phyloP scores from a whole-genome alignment of 805 yeast species.

The Ogataea paraovalis region DNA sequence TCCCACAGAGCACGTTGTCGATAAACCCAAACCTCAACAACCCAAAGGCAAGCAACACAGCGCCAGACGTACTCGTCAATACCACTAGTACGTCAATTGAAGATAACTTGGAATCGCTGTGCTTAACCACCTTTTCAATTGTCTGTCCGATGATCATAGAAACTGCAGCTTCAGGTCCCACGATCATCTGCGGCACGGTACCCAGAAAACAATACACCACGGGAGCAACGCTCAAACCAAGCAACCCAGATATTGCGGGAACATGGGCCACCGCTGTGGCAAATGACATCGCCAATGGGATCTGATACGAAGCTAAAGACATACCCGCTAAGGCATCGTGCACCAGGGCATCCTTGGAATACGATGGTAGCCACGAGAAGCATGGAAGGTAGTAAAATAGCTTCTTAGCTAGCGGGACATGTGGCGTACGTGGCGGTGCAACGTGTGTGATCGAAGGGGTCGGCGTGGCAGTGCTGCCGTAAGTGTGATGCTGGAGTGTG shows the following conservation, averaged over 20 bases:
- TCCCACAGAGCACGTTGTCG: conserved; percentile 73
- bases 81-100: conserved; percentile 60
- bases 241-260: conserved; percentile 75
- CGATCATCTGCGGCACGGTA: conserved; percentile 83
- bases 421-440: neutral
- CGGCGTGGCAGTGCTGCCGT: neutral
- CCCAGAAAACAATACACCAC: conserved; percentile 75
- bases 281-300: conserved; percentile 78
- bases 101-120: conserved; percentile 33
- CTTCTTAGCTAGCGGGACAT: conserved; percentile 18
- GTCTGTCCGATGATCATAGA: conserved; percentile 80
- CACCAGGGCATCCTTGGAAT: conserved; percentile 35
- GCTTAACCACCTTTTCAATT: conserved; percentile 51
- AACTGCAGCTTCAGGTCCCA: conserved; percentile 89
- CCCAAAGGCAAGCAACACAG: conserved; percentile 67
- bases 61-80: conserved; percentile 73
- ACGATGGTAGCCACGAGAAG: conserved; percentile 61
- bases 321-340: conserved; percentile 80
- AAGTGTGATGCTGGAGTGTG: neutral
- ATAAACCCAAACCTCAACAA: conserved; percentile 80
- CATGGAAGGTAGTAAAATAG: conserved; percentile 66
- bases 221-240: conserved; percentile 75
- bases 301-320: conserved; percentile 84
- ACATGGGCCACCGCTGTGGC: conserved; percentile 83
- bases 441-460: neutral